Conservation (phyloP, 768 basidiomycete genomes). For the Calocybe gangraenosa region DNA sequence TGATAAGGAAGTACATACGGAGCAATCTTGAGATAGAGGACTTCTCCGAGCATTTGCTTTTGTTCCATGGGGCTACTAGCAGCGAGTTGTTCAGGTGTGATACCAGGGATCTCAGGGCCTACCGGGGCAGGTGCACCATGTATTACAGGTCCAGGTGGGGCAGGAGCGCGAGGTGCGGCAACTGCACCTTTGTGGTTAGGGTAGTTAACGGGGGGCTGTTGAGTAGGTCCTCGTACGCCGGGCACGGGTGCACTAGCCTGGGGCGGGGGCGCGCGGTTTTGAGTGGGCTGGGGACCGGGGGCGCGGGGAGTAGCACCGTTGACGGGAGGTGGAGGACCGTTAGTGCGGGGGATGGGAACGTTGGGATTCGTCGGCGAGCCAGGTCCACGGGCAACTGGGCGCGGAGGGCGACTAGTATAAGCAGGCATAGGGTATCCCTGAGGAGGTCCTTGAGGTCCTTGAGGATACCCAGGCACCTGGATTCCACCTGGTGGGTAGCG, state of each 20-base stretch:
- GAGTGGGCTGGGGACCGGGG: slow-evolving; percentile 17
- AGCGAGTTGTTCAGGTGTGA: slow-evolving; percentile 49
- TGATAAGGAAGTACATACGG: slow-evolving; percentile 46
- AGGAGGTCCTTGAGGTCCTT: slow-evolving; percentile 65
- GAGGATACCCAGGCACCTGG: slow-evolving; percentile 48
- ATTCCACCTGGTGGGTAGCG: slow-evolving; percentile 42
- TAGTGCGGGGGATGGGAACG: slow-evolving; percentile 62
- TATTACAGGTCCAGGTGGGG: slow-evolving; percentile 39
- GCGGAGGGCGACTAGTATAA: slow-evolving; percentile 56
- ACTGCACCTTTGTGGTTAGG: slow-evolving; percentile 27
- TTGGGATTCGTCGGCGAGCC: slow-evolving; percentile 65
- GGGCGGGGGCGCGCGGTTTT: slow-evolving; percentile 6
- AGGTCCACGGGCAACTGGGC: slow-evolving; percentile 52
- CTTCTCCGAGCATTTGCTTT: slow-evolving; percentile 99
- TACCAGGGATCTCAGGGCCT: slow-evolving; percentile 32
- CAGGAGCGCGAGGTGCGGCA: slow-evolving; percentile 38
- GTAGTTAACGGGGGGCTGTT: slow-evolving; percentile 15
- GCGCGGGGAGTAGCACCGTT: slow-evolving; percentile 52
- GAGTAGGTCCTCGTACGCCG: slow-evolving; percentile 6
- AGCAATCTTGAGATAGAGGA: slow-evolving; percentile 87
- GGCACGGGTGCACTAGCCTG: not conserved
- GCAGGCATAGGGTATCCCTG: slow-evolving; percentile 69
- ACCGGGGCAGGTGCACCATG: slow-evolving; percentile 33
- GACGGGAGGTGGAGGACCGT: slow-evolving; percentile 39
- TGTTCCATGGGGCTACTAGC: slow-evolving; percentile 77